Conservation (phyloP, 805 yeast genomes). For the Metschnikowia lunata region DNA sequence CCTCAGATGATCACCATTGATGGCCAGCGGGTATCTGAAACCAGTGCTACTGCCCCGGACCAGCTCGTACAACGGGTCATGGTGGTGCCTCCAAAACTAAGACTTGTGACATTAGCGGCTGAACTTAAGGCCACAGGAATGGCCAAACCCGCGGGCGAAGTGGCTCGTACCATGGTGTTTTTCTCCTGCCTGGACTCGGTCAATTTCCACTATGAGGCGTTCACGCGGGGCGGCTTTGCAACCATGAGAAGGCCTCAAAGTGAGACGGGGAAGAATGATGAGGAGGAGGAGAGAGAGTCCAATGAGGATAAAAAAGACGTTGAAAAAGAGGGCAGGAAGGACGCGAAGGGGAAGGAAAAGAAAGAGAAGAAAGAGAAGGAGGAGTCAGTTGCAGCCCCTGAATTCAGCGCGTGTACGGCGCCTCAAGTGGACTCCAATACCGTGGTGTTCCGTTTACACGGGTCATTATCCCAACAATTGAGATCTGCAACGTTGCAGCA, state of each 20-base stretch:
- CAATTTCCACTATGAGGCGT: slow-evolving; percentile 78
- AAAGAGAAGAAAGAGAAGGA: slow-evolving; percentile 18
- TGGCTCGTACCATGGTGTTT: slow-evolving; percentile 71
- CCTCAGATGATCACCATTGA: slow-evolving; percentile 64
- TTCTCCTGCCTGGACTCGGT: slow-evolving; percentile 96
- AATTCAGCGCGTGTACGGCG: slow-evolving; percentile 45
- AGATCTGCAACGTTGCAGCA: slow-evolving; percentile 73
- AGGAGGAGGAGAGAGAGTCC: slow-evolving; percentile 16
- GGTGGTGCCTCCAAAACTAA: slow-evolving; percentile 88
- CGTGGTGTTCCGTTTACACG: slow-evolving; percentile 71
- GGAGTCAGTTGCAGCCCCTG: slow-evolving; percentile 1
- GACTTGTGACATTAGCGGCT: slow-evolving; percentile 78
- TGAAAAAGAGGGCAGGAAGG: slow-evolving; percentile 9
- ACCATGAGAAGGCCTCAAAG: slow-evolving; percentile 25
- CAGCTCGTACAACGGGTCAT: slow-evolving; percentile 76
- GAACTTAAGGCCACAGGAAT: slow-evolving; percentile 45
- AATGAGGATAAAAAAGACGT: slow-evolving; percentile 15
- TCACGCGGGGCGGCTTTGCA: slow-evolving; percentile 55
- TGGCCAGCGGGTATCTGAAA: slow-evolving; percentile 13
- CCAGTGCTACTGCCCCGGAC: slow-evolving; percentile 65
- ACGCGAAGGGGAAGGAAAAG: slow-evolving; percentile 3
- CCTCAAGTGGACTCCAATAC: slow-evolving; percentile 46
- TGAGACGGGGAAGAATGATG: no score
- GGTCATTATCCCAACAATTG: slow-evolving; percentile 78
- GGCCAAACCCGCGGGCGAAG: slow-evolving; percentile 23